phyloP scores from a whole-genome alignment of 2,329 filamentous ascomycete species.

The Waltergamsia citrina region DNA sequence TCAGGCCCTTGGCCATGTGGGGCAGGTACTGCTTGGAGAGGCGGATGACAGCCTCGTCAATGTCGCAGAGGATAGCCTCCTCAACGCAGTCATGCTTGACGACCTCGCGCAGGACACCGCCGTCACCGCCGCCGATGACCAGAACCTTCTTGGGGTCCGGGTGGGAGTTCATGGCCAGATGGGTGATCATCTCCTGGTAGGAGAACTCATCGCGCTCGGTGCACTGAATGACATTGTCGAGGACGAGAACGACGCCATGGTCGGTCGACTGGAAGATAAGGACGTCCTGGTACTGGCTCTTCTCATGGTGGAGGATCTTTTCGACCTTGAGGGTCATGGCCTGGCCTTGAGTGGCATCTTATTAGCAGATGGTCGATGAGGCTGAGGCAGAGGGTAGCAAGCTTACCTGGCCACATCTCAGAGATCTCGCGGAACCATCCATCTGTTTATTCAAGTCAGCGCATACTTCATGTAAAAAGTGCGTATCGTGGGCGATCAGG shows the following conservation, averaged over 20 bases:
- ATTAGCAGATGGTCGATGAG: neutral
- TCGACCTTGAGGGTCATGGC: conserved; percentile 98
- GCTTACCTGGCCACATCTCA: conserved; percentile 82
- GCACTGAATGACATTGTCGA: conserved; percentile 98
- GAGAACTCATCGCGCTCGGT: conserved; percentile 99
- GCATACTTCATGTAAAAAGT: neutral
- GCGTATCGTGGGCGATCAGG: neutral
- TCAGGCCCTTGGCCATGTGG: conserved; percentile 84
- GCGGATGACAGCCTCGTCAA: conserved; percentile 97
- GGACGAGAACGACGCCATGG: conserved; percentile 89
- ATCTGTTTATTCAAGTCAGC: conserved; percentile 51
- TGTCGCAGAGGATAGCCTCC: conserved; percentile 94
- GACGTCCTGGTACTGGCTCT: conserved; percentile 98
- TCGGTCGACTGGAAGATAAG: conserved; percentile 97
- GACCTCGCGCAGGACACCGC: conserved; percentile 93
- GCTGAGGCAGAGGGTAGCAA: conserved; percentile 2
- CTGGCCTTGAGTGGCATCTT: conserved; percentile 65
- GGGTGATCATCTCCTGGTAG: conserved; percentile 99
- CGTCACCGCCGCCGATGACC: conserved; percentile 95
- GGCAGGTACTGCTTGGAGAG: conserved; percentile 98
- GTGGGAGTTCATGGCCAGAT: conserved; percentile 97
- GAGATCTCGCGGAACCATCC: conserved; percentile 99
- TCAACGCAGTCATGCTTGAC: conserved; percentile 98
- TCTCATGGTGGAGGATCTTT: conserved; percentile 97
- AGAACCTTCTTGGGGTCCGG: conserved; percentile 97